phyloP scores from a whole-genome alignment of 495 filamentous ascomycete species.

The Venustampulla echinocandica region DNA sequence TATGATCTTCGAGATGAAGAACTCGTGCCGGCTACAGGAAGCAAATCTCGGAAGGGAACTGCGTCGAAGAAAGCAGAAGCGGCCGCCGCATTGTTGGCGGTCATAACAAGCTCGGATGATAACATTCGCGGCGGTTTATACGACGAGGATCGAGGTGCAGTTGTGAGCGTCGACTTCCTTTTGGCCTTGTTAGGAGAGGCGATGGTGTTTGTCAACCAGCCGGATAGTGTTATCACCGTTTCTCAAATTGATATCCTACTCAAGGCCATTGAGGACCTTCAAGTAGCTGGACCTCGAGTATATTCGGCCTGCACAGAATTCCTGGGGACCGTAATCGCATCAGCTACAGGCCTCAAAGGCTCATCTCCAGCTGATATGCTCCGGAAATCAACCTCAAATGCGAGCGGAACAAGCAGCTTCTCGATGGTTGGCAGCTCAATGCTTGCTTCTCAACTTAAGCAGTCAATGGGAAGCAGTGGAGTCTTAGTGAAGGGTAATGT shows the following conservation, averaged over 20 bases:
- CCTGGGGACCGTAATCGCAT: constrained; percentile 46
- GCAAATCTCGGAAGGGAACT: constrained; percentile 29
- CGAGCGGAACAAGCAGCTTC: constrained; percentile 50
- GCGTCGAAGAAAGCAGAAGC: constrained; percentile 55
- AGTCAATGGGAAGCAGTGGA: constrained; percentile 44
- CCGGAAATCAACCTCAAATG: constrained; percentile 54
- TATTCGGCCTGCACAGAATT: constrained; percentile 63
- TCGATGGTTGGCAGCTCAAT: constrained; percentile 67
- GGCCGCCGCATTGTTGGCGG: constrained; percentile 60
- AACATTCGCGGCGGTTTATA: constrained; percentile 83
- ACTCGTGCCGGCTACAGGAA: constrained; percentile 27
- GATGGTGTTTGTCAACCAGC: constrained; percentile 51
- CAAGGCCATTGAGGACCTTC: constrained; percentile 72
- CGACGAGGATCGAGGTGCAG: constrained; percentile 65
- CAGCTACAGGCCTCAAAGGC: constrained; percentile 37
- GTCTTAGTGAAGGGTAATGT: constrained; percentile 45
- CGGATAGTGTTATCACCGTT: constrained; percentile 42
- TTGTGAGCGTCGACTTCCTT: constrained; percentile 77
- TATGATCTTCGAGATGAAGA: constrained; percentile 76
- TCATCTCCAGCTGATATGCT: constrained; percentile 55
- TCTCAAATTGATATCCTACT: constrained; percentile 67
- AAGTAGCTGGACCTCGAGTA: constrained; percentile 63
- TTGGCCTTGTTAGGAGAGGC: constrained; percentile 79
- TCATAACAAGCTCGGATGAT: constrained; percentile 75
- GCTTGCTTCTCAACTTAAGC: constrained; percentile 53